Percentiles rank a stretch among this genome's conserved stretches.
Conservation (phyloP, 2,329 filamentous ascomycete species). For the Mariannaea sp. region DNA sequence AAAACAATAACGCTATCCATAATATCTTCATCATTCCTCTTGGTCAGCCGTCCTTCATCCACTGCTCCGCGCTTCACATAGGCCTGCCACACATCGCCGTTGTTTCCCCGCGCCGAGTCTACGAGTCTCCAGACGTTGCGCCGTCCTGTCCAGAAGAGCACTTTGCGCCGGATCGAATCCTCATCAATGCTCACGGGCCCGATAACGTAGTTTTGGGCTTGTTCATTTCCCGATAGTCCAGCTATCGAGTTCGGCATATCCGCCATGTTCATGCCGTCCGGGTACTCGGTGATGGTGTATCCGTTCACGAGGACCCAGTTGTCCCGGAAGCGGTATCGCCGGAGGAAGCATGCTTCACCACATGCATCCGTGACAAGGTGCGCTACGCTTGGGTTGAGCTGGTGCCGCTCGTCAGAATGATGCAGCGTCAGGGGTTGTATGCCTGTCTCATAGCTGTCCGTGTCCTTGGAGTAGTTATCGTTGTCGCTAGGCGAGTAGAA, state of each 20-base stretch:
- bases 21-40: constrained; percentile 25
- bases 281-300: constrained; percentile 50
- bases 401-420: constrained; percentile 45
- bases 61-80: constrained; percentile 45
- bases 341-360: constrained; percentile 53
- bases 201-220: constrained; percentile 29
- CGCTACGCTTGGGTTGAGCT: constrained; percentile 47
- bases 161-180: constrained; percentile 35
- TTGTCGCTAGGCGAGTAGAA: constrained; percentile 48
- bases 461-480: constrained; percentile 34
- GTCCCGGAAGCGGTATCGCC: constrained; percentile 52
- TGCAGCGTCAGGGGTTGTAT: constrained; percentile 49
- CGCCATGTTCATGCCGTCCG: constrained; percentile 42
- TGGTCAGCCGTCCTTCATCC: constrained; percentile 21
- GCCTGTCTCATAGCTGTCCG: constrained; percentile 47
- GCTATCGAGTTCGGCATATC: constrained; percentile 21
- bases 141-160: constrained; percentile 44
- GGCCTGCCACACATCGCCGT: constrained; percentile 52
- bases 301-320: constrained; percentile 56
- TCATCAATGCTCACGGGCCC: constrained; percentile 43
- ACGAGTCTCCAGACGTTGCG: constrained; percentile 49
- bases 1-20: constrained; percentile 37
- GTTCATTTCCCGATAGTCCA: constrained; percentile 8
- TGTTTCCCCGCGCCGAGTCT: constrained; percentile 43
- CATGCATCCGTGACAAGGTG: constrained; percentile 50